A percentile compares a stretch with the other conserved stretches of the same genome.
Evolutionary conservation across 139 green algal genomes (phyloP).

Genomic region (Tetraselmis striata): DNA sequence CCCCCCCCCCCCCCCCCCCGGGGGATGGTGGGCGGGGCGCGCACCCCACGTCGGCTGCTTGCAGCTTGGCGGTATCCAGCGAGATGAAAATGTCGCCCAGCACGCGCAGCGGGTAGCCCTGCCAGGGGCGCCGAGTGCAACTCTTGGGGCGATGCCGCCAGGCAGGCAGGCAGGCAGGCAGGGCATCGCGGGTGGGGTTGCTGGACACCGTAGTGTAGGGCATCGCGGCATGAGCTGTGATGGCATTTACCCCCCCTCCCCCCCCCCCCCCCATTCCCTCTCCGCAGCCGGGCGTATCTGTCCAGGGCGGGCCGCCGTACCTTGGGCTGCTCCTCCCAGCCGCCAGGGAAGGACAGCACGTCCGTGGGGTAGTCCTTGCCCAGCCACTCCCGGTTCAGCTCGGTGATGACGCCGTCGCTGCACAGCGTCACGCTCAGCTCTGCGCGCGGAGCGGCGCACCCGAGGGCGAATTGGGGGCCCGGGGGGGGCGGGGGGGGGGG

Average conservation of each 20-base stretch:
- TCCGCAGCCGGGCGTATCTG: neutral
- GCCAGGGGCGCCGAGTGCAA: neutral
- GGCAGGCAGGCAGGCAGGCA: no score
- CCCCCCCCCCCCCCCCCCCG: neutral
- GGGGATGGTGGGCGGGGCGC: neutral
- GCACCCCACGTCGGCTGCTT: slow-evolving; percentile 74
- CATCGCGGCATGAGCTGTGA: neutral
- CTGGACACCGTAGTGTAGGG: neutral
- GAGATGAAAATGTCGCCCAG: slow-evolving; percentile 91
- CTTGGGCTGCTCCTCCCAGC: slow-evolving; percentile 50
- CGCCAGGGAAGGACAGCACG: slow-evolving; percentile 89
- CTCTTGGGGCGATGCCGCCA: neutral
- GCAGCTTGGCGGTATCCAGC: slow-evolving; percentile 78
- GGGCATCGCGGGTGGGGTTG: no score
- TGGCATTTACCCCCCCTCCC: neutral
- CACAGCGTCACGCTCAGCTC: slow-evolving; percentile 82
- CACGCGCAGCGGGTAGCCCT: slow-evolving; percentile 56
- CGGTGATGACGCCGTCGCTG: slow-evolving; percentile 71
- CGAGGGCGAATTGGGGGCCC: neutral
- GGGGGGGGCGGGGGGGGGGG: no score
- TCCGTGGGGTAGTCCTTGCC: slow-evolving; percentile 77
- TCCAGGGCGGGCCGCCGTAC: no score
- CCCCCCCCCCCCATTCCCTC: neutral
- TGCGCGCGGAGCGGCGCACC: slow-evolving; percentile 16
- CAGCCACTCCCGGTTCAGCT: slow-evolving; percentile 74